Conservation (phyloP, 1,139 yeast genomes). For the Ogataea hybrid region DNA sequence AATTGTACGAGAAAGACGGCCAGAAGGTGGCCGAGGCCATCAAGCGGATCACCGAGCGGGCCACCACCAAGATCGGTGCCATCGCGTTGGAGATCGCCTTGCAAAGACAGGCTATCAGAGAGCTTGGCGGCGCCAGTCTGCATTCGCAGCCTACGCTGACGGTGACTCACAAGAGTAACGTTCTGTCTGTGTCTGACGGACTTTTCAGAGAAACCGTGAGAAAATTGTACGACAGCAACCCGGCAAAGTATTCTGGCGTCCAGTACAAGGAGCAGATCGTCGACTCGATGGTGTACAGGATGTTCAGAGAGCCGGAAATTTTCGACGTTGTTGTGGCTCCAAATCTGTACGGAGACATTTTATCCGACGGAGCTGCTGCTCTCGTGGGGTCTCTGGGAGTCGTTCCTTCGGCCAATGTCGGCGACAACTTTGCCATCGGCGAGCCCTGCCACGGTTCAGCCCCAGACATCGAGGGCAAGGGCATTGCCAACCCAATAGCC, state of each 20-base stretch:
- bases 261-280: conserved; percentile 92
- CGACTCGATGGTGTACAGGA: conserved; percentile 97
- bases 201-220: conserved; percentile 91
- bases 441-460: conserved; percentile 99
- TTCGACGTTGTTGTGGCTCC: conserved; percentile 99
- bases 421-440: conserved; percentile 93
- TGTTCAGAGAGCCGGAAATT: conserved; percentile 97
- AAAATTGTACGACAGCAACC: conserved; percentile 67
- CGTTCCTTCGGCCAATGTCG: conserved; percentile 97
- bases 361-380: conserved; percentile 99
- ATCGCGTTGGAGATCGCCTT: conserved; percentile 92
- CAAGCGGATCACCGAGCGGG: conserved; percentile 89
- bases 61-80: conserved; percentile 81
- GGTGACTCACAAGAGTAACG: conserved; percentile 95
- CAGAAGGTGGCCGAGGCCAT: conserved; percentile 94
- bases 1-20: conserved; percentile 70
- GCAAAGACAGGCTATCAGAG: conserved; percentile 82
- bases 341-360: conserved; percentile 93
- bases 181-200: conserved; percentile 89
- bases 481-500: conserved; percentile 95
- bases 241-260: conserved; percentile 53
- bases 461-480: conserved; percentile 95
- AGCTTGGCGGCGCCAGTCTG: conserved; percentile 52
- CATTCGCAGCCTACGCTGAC: conserved; percentile 72
- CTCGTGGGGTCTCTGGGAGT: conserved; percentile 97